Conservation (phyloP, 2,329 filamentous ascomycete species). For the Cryphonectria carpinicola region DNA sequence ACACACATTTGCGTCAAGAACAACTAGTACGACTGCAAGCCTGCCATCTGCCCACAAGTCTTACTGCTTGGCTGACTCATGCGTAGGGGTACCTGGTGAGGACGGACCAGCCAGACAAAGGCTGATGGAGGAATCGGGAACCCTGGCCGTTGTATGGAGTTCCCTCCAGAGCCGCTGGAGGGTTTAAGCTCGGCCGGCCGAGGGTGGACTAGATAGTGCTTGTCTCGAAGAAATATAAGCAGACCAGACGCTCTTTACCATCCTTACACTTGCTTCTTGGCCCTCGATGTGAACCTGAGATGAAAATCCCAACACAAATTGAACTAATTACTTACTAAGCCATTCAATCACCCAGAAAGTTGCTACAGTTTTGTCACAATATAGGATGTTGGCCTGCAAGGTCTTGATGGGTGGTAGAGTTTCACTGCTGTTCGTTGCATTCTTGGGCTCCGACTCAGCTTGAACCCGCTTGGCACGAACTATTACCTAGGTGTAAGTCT, state of each 20-base stretch:
- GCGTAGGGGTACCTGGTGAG: neutral
- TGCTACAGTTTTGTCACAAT: no score
- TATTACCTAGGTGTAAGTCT: no score
- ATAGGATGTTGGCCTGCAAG: no score
- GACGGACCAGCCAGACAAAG: neutral
- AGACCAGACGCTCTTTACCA: neutral
- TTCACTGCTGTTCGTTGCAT: no score
- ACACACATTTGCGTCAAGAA: neutral
- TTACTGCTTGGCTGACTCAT: neutral
- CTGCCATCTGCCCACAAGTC: neutral
- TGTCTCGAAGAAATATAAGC: neutral
- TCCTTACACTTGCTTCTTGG: no score
- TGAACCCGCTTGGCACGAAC: no score
- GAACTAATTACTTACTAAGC: no score
- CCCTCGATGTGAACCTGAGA: no score
- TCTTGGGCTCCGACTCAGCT: no score
- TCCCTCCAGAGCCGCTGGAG: neutral
- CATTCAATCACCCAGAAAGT: no score
- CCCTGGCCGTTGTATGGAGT: neutral
- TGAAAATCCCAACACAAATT: no score
- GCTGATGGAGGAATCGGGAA: neutral
- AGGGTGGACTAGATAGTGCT: neutral
- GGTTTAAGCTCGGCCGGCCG: slow-evolving; percentile 1
- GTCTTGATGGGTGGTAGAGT: no score
- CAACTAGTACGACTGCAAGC: neutral